Conservation (phyloP, 495 filamentous ascomycete genomes). For the Talaromyces thailandensis region DNA sequence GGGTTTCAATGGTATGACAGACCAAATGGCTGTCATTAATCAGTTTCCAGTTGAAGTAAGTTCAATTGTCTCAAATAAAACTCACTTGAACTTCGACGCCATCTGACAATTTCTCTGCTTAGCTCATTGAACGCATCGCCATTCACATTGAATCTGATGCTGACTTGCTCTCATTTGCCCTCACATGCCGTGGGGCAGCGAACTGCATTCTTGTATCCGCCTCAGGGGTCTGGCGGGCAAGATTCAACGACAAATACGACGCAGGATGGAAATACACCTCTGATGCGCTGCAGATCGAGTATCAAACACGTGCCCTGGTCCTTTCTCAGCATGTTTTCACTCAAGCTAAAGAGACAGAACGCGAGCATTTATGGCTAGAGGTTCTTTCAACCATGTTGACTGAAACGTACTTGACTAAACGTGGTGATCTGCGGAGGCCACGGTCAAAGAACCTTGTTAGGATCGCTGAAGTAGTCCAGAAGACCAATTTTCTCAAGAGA, state of each 20-base stretch:
- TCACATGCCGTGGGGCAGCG: slow-evolving; percentile 16
- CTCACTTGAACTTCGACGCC: neutral
- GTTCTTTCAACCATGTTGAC: slow-evolving; percentile 21
- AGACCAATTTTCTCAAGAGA: slow-evolving; percentile 16
- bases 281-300: slow-evolving; percentile 21
- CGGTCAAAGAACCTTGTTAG: slow-evolving; percentile 17
- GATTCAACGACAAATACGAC: slow-evolving; percentile 29
- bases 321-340: slow-evolving; percentile 15
- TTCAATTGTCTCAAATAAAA: neutral
- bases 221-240: slow-evolving; percentile 23
- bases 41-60: slow-evolving; percentile 21
- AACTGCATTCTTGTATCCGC: slow-evolving; percentile 11
- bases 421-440: neutral
- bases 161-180: slow-evolving; percentile 23
- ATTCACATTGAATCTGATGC: slow-evolving; percentile 19
- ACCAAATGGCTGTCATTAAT: slow-evolving; percentile 8
- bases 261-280: slow-evolving; percentile 11
- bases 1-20: neutral
- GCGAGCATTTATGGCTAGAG: slow-evolving; percentile 20
- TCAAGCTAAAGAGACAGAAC: slow-evolving; percentile 9
- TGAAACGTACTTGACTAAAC: neutral
- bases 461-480: slow-evolving; percentile 11
- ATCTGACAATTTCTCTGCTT: neutral
- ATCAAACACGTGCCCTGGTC: slow-evolving; percentile 22
- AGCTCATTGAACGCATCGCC: slow-evolving; percentile 35